Conservation (phyloP, 192 early-diverging fungal species). For the Ambispora gerdemannii region DNA sequence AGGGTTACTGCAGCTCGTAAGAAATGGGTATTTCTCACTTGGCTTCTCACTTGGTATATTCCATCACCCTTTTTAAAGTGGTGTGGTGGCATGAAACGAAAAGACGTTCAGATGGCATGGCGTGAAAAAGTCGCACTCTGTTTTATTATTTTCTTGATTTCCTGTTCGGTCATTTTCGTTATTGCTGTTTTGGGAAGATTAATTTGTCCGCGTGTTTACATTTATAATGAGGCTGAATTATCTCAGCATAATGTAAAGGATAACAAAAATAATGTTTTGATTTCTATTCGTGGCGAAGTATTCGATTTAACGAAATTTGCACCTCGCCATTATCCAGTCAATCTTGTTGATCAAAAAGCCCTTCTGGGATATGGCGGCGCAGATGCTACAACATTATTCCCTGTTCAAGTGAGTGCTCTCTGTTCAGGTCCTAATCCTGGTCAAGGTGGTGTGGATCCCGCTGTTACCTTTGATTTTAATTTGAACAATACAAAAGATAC, state of each 20-base stretch:
- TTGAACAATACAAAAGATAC: constrained; percentile 51
- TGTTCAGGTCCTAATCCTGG: constrained; percentile 56
- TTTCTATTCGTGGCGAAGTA: constrained; percentile 76
- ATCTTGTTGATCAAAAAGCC: constrained; percentile 37
- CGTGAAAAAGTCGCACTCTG: constrained; percentile 95
- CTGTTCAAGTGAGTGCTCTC: constrained; percentile 59
- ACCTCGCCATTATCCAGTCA: constrained; percentile 48
- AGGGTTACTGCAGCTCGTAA: constrained; percentile 56
- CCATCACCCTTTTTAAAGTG: constrained; percentile 63
- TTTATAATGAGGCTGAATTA: constrained; percentile 69
- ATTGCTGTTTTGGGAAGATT: constrained; percentile 73
- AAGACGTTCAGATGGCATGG: constrained; percentile 89
- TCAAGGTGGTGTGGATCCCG: constrained; percentile 41
- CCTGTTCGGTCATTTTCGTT: constrained; percentile 78
- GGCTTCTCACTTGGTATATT: constrained; percentile 79
- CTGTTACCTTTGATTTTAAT: constrained; percentile 47
- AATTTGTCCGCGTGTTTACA: constrained; percentile 70
- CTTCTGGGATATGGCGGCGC: constrained; percentile 60
- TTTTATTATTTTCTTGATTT: constrained; percentile 76
- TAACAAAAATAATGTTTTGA: constrained; percentile 52
- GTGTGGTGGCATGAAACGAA: constrained; percentile 77
- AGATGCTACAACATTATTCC: constrained; percentile 67
- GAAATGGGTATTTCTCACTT: constrained; percentile 84
- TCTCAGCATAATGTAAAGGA: constrained; percentile 31
- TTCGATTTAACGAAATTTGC: constrained; percentile 74